Evolutionary conservation across 768 basidiomycete species (phyloP).

Genomic region (Kondoa subrosea): DNA sequence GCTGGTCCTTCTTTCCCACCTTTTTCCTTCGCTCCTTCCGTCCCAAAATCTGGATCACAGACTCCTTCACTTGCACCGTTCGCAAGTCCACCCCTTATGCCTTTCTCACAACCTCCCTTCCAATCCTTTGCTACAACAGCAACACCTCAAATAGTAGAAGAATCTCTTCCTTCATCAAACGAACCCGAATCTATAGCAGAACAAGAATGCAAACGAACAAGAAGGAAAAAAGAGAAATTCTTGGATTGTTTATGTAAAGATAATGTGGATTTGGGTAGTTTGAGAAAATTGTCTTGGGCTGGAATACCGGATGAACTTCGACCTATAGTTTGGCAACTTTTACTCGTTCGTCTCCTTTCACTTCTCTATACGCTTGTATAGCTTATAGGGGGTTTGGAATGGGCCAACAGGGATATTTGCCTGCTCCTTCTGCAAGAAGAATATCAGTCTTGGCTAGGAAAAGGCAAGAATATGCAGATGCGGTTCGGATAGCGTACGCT

Average conservation of each 20-base stretch:
- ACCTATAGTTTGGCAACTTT: constrained; percentile 81
- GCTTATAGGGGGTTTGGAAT: background rate
- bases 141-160: background rate
- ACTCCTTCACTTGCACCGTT: background rate
- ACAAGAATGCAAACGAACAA: constrained; percentile 59
- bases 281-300: constrained; percentile 84
- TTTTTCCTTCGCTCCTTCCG: background rate
- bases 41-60: background rate
- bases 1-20: background rate
- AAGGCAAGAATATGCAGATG: constrained; percentile 72
- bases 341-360: constrained; percentile 49
- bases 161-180: background rate
- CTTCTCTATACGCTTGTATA: background rate
- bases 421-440: constrained; percentile 60
- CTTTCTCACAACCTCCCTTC: background rate
- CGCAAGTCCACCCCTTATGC: background rate
- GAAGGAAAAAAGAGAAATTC: constrained; percentile 45
- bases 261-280: constrained; percentile 67
- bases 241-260: constrained; percentile 56
- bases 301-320: constrained; percentile 77
- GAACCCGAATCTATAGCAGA: background rate
- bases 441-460: constrained; percentile 65
- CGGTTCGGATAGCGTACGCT: constrained; percentile 78
- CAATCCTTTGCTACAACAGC: background rate
- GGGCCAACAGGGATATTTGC: constrained; percentile 63